These are phyloP conservation scores for Pythium sp. DNA, from an alignment of 352 stramenopile species.

Conservation along the genomic window DNA sequence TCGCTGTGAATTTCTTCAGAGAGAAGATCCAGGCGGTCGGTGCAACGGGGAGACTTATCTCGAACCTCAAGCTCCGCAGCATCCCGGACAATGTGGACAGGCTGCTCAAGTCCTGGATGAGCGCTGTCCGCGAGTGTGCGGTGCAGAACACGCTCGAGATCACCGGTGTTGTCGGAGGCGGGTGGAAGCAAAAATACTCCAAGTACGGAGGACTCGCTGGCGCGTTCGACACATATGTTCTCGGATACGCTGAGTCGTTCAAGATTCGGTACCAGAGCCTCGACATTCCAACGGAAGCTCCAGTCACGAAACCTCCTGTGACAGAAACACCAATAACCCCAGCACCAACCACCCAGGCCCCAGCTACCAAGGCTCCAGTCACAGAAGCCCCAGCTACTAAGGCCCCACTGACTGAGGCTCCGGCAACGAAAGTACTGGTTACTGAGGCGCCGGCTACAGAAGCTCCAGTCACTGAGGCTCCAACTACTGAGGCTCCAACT, in stretches of 20 bases:
- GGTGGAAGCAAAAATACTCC: constrained; percentile 25
- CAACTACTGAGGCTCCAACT: not conserved
- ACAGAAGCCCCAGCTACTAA: constrained; percentile 7
- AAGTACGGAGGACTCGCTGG: constrained; percentile 11
- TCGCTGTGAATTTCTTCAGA: constrained; percentile 22
- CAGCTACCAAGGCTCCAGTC: not conserved
- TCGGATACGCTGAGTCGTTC: constrained; percentile 29
- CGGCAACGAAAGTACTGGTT: not conserved
- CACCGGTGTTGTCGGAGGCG: constrained; percentile 25
- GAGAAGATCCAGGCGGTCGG: constrained; percentile 18
- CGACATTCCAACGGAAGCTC: constrained; percentile 12
- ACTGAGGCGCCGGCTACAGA: not conserved
- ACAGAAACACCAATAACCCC: not conserved
- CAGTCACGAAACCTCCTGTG: not conserved
- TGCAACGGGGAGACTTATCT: constrained; percentile 15
- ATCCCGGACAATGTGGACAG: constrained; percentile 21
- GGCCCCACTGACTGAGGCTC: not conserved
- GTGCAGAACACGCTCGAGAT: constrained; percentile 20
- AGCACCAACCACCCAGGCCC: not conserved
- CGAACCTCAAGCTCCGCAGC: constrained; percentile 21
- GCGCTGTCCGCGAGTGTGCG: constrained; percentile 20
- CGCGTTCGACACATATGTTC: constrained; percentile 14
- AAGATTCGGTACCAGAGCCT: constrained; percentile 19
- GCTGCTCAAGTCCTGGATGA: constrained; percentile 14
- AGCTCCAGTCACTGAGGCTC: not conserved